Evolutionary conservation across 208 protist species (phyloP).

Genomic region (Leishmania braziliensis): DNA sequence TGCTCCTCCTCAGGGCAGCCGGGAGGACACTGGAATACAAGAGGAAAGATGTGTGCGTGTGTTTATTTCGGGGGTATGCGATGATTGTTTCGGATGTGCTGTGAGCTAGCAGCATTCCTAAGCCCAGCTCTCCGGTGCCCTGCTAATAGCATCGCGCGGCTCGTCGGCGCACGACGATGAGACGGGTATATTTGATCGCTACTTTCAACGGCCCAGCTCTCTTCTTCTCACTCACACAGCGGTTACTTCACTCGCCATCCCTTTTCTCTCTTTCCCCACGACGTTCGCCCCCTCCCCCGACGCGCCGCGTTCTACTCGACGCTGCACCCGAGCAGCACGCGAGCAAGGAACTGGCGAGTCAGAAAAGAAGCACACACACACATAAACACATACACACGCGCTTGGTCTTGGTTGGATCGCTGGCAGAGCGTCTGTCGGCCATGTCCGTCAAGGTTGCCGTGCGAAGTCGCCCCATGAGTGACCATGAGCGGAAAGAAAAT

Average conservation of each 20-base stretch:
- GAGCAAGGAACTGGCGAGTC: too few relatives aligned
- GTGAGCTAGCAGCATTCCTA: background rate
- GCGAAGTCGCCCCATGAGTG: conserved; percentile 66
- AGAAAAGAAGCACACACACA: too few relatives aligned
- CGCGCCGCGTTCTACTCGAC: background rate
- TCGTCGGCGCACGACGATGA: background rate
- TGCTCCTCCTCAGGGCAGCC: background rate
- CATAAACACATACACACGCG: background rate
- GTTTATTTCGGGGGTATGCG: background rate
- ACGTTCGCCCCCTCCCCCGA: background rate
- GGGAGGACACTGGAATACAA: background rate
- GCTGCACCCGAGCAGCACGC: background rate
- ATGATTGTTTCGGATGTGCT: background rate
- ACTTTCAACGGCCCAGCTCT: background rate
- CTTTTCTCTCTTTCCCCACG: background rate
- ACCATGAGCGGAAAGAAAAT: conserved; percentile 47
- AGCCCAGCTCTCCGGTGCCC: background rate
- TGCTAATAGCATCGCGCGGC: background rate
- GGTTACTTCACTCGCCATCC: background rate
- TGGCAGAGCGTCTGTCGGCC: background rate
- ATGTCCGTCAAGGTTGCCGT: conserved; percentile 88
- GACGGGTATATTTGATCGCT: background rate
- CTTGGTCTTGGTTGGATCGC: background rate
- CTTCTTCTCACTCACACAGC: background rate
- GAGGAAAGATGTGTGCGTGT: background rate